phyloP scores from a whole-genome alignment of 495 filamentous ascomycete species.

The Amniculicola lignicola region DNA sequence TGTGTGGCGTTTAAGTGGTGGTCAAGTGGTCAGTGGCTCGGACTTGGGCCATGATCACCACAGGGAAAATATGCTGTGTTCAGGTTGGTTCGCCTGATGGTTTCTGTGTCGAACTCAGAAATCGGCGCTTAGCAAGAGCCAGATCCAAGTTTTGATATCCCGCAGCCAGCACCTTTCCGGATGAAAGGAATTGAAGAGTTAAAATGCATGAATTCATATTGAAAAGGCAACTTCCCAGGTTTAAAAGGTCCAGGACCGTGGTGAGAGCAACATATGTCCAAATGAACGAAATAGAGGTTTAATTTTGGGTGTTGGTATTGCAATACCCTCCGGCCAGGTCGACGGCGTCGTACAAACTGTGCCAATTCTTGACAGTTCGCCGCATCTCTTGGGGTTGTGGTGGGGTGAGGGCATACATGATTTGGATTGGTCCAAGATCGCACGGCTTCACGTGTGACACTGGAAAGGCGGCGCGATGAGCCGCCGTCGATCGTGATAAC shows the following conservation, averaged over 20 bases:
- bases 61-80: slow-evolving; percentile 10
- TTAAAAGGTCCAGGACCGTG: not conserved
- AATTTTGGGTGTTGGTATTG: slow-evolving; percentile 20
- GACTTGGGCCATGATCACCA: slow-evolving; percentile 20
- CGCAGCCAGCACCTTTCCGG: slow-evolving; percentile 13
- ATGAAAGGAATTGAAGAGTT: slow-evolving; percentile 12
- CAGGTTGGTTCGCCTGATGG: not conserved
- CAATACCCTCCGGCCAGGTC: not conserved
- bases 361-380: not conserved
- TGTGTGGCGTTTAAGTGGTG: slow-evolving; percentile 1
- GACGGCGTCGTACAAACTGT: slow-evolving; percentile 2
- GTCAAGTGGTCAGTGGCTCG: slow-evolving; percentile 4
- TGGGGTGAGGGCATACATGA: not conserved
- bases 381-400: not conserved
- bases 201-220: not conserved
- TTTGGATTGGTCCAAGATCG: not conserved
- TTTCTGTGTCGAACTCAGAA: slow-evolving; percentile 4
- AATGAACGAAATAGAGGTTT: not conserved
- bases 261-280: not conserved
- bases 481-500: slow-evolving; percentile 3
- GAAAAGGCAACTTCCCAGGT: not conserved
- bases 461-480: slow-evolving; percentile 10
- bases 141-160: slow-evolving; percentile 13
- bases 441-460: not conserved
- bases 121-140: slow-evolving; percentile 8